Base-by-base conservation (phyloP, 2,329 filamentous ascomycete genomes). In the Zopfia rhizophila region DNA sequence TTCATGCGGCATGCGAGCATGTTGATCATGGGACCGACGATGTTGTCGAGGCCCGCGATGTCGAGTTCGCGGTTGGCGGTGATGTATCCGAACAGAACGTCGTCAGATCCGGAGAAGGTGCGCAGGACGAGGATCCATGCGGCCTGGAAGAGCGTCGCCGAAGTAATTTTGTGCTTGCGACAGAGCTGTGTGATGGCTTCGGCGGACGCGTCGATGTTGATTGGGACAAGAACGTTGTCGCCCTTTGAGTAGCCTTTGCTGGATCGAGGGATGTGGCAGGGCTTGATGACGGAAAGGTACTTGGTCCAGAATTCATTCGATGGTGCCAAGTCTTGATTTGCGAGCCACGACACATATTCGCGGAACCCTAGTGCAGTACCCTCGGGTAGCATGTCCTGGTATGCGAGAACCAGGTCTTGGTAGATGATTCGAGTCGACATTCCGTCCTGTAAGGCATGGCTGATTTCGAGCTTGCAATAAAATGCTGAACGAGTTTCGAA, bases 371-470 rank as follows among this genome's bases (percentile, higher is more conserved):
- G 50, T 3, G 42, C 54, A n/a, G 17, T 19, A 7, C 44, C 35
- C 7, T 35, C 24, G 7, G 54, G 42, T 14, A 57, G 41, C 6
- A 40, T 39, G 16, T 39, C 45, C 27, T 45, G 30, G 32, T 58
- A 60, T 3, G 74, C 74, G 5, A 66, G 48, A 11, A 63, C 64
- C 16, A 79, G 47, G 35, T 80, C 77, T 2, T 69, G 68, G 10
- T 75, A 55, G 4, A 80, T 68, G 19, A 78, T 72, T 1, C 74
- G 70, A 35, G 77, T 74, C 0, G 78, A 79, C 25, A 65, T 68
- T 3, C 76, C 78, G 60, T 81, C 78, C 28, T 38, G 75, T 10
- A 76, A 70, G 12, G 72, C 73, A 48, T 80, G 78, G 52, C 72
- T 79, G 6, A 80, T 61, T 35, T 80, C 77, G 17, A 80, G 60